Conservation (phyloP, 352 stramenopile species). For the Aphanomyces euteiches region DNA sequence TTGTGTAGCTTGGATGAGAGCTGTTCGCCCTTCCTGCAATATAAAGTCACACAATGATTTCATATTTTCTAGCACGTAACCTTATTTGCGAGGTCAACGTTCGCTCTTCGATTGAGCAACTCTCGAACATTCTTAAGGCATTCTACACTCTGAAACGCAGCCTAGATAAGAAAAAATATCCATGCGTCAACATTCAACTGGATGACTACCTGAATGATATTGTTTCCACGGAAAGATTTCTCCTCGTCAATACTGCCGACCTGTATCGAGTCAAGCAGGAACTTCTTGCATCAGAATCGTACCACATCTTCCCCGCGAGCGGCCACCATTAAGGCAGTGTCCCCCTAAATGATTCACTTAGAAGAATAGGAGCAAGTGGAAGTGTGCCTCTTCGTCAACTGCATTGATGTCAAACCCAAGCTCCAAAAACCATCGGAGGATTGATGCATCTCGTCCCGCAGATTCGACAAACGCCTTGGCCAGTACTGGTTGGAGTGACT, state of each 20-base stretch:
- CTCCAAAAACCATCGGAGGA: slow-evolving; percentile 18
- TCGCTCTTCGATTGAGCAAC: not conserved
- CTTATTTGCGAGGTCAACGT: not conserved
- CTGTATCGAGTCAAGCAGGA: no score
- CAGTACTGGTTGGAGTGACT: slow-evolving; percentile 5
- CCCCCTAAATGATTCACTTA: not conserved
- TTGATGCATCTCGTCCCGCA: not conserved
- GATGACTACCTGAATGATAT: no score
- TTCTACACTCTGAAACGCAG: not conserved
- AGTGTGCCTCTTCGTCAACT: slow-evolving; percentile 4
- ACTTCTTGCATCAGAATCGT: not conserved
- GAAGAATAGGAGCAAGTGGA: not conserved
- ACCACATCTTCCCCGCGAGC: not conserved
- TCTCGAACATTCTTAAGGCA: not conserved
- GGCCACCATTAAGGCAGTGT: not conserved
- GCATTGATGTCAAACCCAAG: slow-evolving; percentile 10
- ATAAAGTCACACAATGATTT: not conserved
- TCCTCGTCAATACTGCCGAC: no score
- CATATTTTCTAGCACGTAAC: not conserved
- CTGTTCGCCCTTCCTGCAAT: slow-evolving; percentile 5
- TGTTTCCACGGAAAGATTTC: no score
- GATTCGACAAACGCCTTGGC: not conserved
- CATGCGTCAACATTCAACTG: no score
- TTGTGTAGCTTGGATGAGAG: not conserved
- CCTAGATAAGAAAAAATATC: no score